phyloP scores from a whole-genome alignment of 805 yeast species.

The Candida ovalis region DNA sequence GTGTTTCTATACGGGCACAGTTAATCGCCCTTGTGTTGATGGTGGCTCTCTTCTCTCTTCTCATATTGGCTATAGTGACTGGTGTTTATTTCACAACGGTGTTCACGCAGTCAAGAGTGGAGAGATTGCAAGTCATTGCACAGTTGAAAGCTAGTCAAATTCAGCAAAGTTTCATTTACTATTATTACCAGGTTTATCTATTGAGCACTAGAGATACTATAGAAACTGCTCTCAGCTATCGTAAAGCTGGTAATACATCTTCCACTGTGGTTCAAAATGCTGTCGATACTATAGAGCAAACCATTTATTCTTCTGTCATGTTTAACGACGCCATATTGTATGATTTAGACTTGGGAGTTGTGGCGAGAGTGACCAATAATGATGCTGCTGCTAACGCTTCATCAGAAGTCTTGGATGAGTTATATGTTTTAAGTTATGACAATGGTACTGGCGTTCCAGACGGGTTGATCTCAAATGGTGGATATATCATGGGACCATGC shows the following conservation, averaged over 20 bases:
- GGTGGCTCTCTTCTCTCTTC: conserved; percentile 59
- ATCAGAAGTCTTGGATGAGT: conserved; percentile 38
- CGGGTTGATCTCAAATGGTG: conserved; percentile 37
- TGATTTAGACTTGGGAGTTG: conserved; percentile 50
- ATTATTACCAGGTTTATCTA: conserved; percentile 67
- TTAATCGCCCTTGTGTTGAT: conserved; percentile 65
- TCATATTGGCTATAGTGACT: conserved; percentile 70
- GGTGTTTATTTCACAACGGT: conserved; percentile 70
- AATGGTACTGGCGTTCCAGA: conserved; percentile 35
- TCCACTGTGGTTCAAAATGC: conserved; percentile 44
- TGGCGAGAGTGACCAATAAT: conserved; percentile 40
- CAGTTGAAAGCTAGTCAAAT: conserved; percentile 79
- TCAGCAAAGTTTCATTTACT: conserved; percentile 57
- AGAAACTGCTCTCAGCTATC: conserved; percentile 55
- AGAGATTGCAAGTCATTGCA: conserved; percentile 72
- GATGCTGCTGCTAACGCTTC: conserved; percentile 27
- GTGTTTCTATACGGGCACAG: conserved; percentile 70
- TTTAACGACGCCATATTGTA: conserved; percentile 66
- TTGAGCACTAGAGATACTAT: conserved; percentile 59
- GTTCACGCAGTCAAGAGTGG: conserved; percentile 59
- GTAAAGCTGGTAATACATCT: conserved; percentile 71
- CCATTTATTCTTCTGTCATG: conserved; percentile 57
- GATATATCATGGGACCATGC: conserved; percentile 67
- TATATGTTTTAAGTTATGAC: conserved; percentile 28
- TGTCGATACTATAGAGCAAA: conserved; percentile 49